Evolutionary conservation across 345 rosid genomes (phyloP).

Genomic region (Moringa oleifera): DNA sequence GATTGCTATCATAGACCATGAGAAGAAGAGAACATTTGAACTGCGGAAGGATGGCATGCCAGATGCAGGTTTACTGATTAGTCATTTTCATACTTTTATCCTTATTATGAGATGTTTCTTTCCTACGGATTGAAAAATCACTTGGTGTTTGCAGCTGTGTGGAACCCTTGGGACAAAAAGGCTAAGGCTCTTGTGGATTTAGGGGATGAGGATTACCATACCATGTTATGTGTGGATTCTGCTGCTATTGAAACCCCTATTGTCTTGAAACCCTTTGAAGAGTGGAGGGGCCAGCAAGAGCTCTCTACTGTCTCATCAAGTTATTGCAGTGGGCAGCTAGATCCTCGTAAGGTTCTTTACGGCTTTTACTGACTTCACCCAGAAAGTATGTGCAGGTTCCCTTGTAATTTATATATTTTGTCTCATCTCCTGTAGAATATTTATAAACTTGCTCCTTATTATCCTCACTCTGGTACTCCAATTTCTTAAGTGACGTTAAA

Average conservation of each 20-base stretch:
- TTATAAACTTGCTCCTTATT: background rate
- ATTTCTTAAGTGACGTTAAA: conserved; percentile 4
- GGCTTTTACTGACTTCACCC: conserved; percentile 36
- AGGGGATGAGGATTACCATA: conserved; percentile 85
- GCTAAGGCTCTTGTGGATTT: conserved; percentile 72
- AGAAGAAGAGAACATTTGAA: conserved; percentile 88
- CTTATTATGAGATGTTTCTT: background rate
- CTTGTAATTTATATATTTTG: conserved; percentile 5
- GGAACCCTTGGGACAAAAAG: conserved; percentile 97
- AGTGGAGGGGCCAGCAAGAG: conserved; percentile 88
- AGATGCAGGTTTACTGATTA: conserved; percentile 57
- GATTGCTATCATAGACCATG: conserved; percentile 93
- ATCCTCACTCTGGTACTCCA: background rate
- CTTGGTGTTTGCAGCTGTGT: conserved; percentile 49
- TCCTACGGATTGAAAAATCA: conserved; percentile 1
- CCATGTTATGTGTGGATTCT: conserved; percentile 80
- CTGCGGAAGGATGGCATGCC: conserved; percentile 83
- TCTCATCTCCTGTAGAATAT: conserved; percentile 9
- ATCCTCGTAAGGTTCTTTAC: conserved; percentile 76
- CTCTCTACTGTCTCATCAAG: conserved; percentile 91
- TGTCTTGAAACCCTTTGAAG: conserved; percentile 70
- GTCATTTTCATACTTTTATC: conserved; percentile 5
- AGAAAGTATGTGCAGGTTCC: conserved; percentile 2
- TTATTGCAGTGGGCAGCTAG: conserved; percentile 93
- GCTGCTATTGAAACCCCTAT: conserved; percentile 68